Percentiles rank a stretch among this genome's conserved stretches.
These are phyloP conservation scores for Ailanthus altissimus DNA, from an alignment of 345 rosid species.

Conservation along the genomic window DNA sequence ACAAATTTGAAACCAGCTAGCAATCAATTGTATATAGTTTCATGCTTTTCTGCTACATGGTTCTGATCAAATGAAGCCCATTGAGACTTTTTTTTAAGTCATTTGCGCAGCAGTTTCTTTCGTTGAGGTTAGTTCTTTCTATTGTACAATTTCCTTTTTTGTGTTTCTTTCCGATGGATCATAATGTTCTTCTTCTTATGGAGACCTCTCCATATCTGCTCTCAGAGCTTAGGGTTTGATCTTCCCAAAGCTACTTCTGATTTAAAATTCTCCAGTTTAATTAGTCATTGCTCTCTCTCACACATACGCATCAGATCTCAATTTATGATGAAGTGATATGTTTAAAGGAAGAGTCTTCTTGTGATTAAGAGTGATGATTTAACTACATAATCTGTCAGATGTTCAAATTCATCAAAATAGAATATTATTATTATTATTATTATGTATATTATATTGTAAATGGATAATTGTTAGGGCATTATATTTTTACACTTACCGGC, in stretches of 20 bases:
- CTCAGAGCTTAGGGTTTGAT: conserved; percentile 34
- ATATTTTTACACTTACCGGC: background rate
- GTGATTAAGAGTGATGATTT: conserved; percentile 14
- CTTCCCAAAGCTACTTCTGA: conserved; percentile 33
- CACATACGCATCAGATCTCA: conserved; percentile 27
- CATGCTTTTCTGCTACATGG: conserved; percentile 1
- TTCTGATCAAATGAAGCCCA: conserved; percentile 27
- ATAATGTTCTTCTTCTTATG: conserved; percentile 17
- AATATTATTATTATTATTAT: background rate
- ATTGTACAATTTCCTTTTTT: conserved; percentile 6
- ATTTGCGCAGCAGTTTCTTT: conserved; percentile 16
- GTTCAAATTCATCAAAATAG: conserved; percentile 17
- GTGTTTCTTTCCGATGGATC: conserved; percentile 40
- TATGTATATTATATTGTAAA: background rate
- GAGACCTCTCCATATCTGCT: conserved; percentile 20
- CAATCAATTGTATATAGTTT: background rate
- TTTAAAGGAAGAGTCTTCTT: background rate
- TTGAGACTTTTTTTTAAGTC: conserved; percentile 13
- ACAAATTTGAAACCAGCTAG: background rate
- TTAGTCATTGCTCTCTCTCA: conserved; percentile 21
- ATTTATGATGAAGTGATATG: conserved; percentile 14
- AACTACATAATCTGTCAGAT: conserved; percentile 25
- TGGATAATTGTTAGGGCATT: background rate
- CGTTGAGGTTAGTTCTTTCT: conserved; percentile 17
- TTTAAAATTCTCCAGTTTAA: conserved; percentile 21